Conservation (phyloP, 2,329 filamentous ascomycete species). For the Alternaria sp. region DNA sequence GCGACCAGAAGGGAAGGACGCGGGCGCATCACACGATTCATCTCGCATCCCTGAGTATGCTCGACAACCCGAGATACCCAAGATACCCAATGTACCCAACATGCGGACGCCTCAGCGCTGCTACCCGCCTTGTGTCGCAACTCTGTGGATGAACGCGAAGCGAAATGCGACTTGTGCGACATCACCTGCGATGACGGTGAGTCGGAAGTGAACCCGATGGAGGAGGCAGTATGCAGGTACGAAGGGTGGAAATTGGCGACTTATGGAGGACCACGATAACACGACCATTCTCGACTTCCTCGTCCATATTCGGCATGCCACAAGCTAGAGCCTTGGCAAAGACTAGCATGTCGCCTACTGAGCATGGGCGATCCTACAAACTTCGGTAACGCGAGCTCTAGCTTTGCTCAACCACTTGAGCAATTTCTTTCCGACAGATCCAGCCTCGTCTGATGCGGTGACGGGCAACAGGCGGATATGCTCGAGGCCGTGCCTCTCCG, state of each 20-base stretch:
- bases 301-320: not conserved
- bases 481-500: not conserved
- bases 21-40: slow-evolving; percentile 5
- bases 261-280: not conserved
- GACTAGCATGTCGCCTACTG: slow-evolving; percentile 2
- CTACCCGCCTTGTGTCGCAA: slow-evolving; percentile 15
- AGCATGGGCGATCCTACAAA: slow-evolving; percentile 8
- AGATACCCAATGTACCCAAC: not conserved
- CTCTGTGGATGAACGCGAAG: slow-evolving; percentile 10
- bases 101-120: slow-evolving; percentile 3
- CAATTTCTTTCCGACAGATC: not conserved
- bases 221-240: slow-evolving; percentile 3
- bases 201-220: slow-evolving; percentile 1
- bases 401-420: slow-evolving; percentile 5
- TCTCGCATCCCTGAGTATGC: slow-evolving; percentile 2
- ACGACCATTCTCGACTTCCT: not conserved
- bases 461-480: not conserved
- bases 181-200: slow-evolving; percentile 10
- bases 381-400: slow-evolving; percentile 11
- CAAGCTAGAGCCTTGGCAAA: not conserved
- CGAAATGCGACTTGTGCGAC: slow-evolving; percentile 17
- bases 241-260: slow-evolving; percentile 7
- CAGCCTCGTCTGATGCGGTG: not conserved
- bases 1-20: not conserved
- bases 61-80: not conserved